Base-by-base conservation (phyloP, 768 basidiomycete genomes). In the Arthromyces matolae region DNA sequence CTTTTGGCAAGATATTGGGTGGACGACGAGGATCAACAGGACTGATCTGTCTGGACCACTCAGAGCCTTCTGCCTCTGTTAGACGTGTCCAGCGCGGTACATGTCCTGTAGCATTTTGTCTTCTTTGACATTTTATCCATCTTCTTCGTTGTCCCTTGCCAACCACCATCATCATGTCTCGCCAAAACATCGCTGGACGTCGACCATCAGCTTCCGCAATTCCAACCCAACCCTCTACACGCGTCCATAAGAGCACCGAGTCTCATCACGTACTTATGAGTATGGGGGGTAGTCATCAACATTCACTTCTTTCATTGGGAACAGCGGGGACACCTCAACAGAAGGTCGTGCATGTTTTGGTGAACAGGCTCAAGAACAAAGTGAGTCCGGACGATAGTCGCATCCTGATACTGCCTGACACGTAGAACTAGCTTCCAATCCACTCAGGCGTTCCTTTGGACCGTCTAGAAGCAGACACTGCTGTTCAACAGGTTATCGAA, bases 281-380 rank as follows among this genome's bases (percentile, higher is more conserved):
- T 39, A 45, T 53, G 47, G 45, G 48, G 22, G 34, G 42, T n/a
- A 44, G 55, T 13, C 64, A 65, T 28, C 63, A 61, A n/a, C 64
- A 68, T 9, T 69, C 71, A 8, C 57, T 68, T 18, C 61, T 64
- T 8, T 63, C 69, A 6, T 52, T 71, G 18, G 66, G 58, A 18
- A 64, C 63, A 16, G 61, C 71, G 28, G 70, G 77, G 7, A 80
- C 80, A 2, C 84, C 86, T 1, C 87, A 93, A 61, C 86, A 89
- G 68, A 90, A 84, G 73, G 80, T 90, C 44, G 83, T 93, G 27
- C 79, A 83, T 53, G 83, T 83, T 7, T 71, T 94, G 53, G 88
- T 94, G 28, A 84, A 80, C 58, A 77, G 91, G 59, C 68, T 94
- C 60, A 86, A 83, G 68, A 79, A 81, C 66, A 93, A 90, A 79